Evolutionary conservation across 768 basidiomycete species (phyloP).

Genomic region (Punctularia strigosozonata): DNA sequence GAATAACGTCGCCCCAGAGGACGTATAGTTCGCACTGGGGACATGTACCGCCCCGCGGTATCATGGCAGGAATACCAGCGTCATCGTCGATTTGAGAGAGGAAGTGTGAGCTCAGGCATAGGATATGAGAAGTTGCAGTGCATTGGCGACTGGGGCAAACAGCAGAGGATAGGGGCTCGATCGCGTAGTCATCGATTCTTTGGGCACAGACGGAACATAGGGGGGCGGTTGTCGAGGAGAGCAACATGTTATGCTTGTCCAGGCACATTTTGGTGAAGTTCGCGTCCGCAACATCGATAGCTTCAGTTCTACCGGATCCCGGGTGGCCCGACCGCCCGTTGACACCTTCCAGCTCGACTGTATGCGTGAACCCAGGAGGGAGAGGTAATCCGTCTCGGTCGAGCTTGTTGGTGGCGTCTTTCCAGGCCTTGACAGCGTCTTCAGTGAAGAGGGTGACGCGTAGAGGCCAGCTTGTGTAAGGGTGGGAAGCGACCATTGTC

Average conservation of each 20-base stretch:
- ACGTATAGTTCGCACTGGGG: slow-evolving; percentile 37
- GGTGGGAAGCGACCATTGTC: slow-evolving; percentile 50
- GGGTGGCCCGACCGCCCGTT: slow-evolving; percentile 46
- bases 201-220: slow-evolving; percentile 12
- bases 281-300: slow-evolving; percentile 53
- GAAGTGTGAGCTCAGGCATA: slow-evolving; percentile 42
- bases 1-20: slow-evolving; percentile 61
- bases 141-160: slow-evolving; percentile 45
- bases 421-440: slow-evolving; percentile 47
- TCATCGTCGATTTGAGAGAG: slow-evolving; percentile 14
- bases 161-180: slow-evolving; percentile 33
- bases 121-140: slow-evolving; percentile 40
- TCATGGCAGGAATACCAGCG: slow-evolving; percentile 18
- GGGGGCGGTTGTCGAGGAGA: not conserved
- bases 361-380: slow-evolving; percentile 39
- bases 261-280: slow-evolving; percentile 5
- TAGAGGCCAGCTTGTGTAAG: slow-evolving; percentile 64
- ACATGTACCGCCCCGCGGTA: slow-evolving; percentile 58
- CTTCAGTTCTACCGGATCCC: slow-evolving; percentile 42
- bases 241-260: slow-evolving; percentile 4
- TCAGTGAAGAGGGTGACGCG: slow-evolving; percentile 65
- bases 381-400: slow-evolving; percentile 18
- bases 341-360: slow-evolving; percentile 54
- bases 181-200: slow-evolving; percentile 25
- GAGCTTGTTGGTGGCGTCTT: slow-evolving; percentile 14